Evolutionary conservation across 768 basidiomycete species (phyloP).

Genomic region (Tylopilus plumbeoviolaceoides): DNA sequence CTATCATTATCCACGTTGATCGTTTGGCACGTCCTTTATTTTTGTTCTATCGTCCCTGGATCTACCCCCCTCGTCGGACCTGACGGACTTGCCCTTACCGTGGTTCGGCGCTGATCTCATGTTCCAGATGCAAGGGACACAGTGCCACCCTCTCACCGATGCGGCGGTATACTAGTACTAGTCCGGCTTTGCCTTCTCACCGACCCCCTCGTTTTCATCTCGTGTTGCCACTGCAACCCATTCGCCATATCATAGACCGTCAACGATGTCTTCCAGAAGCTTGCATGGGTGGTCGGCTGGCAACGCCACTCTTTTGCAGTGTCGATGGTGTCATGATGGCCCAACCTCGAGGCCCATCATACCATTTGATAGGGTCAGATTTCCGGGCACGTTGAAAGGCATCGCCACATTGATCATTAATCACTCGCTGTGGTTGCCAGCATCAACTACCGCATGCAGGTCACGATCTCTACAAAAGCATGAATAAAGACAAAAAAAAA

Average conservation of each 20-base stretch:
- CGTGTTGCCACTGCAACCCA: no score
- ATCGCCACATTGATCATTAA: background rate
- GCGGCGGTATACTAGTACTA: background rate
- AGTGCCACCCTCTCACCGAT: background rate
- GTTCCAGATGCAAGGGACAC: background rate
- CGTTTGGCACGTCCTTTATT: background rate
- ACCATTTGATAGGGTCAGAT: background rate
- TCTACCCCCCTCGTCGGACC: background rate
- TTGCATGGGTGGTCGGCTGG: background rate
- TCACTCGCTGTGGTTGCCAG: no score
- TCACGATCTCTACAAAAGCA: background rate
- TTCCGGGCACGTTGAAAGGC: background rate
- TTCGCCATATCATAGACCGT: no score
- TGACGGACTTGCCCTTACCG: no score
- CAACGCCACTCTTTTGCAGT: background rate
- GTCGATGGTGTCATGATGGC: background rate
- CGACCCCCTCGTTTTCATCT: no score
- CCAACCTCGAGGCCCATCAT: background rate
- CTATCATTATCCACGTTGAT: background rate
- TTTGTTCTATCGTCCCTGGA: background rate
- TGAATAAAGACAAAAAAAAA: slow-evolving; percentile 6
- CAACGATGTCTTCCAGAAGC: no score
- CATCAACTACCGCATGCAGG: background rate
- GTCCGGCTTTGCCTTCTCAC: no score
- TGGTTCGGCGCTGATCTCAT: no score